phyloP scores from a whole-genome alignment of 352 stramenopile species.

The Elongisporangium undulatum region DNA sequence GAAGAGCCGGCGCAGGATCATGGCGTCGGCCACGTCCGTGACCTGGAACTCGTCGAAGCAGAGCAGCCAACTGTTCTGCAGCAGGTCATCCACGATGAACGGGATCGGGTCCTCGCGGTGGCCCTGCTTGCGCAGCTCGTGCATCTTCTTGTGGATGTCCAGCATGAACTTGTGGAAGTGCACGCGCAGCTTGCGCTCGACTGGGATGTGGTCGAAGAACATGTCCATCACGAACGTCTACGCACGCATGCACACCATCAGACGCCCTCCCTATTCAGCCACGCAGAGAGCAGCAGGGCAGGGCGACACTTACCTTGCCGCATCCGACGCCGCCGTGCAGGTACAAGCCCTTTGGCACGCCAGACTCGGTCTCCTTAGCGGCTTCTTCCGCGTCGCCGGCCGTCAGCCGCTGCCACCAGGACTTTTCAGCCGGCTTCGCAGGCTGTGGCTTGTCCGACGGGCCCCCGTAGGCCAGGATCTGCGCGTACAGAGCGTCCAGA shows the following conservation, averaged over 20 bases:
- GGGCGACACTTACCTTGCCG: constrained; percentile 71
- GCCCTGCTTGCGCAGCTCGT: constrained; percentile 89
- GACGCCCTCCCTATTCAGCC: not conserved
- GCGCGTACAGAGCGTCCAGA: constrained; percentile 54
- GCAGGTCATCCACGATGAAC: constrained; percentile 84
- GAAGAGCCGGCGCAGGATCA: constrained; percentile 95
- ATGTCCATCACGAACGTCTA: constrained; percentile 97
- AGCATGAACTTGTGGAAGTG: constrained; percentile 99
- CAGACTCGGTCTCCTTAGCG: not conserved
- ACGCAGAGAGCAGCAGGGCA: not conserved
- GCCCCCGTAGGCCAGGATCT: constrained; percentile 48
- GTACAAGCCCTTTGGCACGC: constrained; percentile 93
- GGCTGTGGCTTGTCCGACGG: constrained; percentile 12
- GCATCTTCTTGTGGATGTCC: constrained; percentile 94
- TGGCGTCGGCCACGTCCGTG: constrained; percentile 95
- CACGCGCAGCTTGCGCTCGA: constrained; percentile 82
- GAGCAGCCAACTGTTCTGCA: constrained; percentile 87
- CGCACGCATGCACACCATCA: not conserved
- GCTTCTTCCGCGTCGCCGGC: constrained; percentile 10
- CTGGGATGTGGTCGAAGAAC: constrained; percentile 88
- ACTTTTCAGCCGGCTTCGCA: constrained; percentile 8
- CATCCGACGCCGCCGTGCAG: constrained; percentile 95
- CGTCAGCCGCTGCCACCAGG: constrained; percentile 63
- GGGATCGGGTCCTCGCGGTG: constrained; percentile 75
- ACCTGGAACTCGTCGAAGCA: constrained; percentile 99